These are phyloP conservation scores for Biscogniauxia mediterranea DNA, from an alignment of 2,329 filamentous ascomycete genomes.

Conservation along the genomic window DNA sequence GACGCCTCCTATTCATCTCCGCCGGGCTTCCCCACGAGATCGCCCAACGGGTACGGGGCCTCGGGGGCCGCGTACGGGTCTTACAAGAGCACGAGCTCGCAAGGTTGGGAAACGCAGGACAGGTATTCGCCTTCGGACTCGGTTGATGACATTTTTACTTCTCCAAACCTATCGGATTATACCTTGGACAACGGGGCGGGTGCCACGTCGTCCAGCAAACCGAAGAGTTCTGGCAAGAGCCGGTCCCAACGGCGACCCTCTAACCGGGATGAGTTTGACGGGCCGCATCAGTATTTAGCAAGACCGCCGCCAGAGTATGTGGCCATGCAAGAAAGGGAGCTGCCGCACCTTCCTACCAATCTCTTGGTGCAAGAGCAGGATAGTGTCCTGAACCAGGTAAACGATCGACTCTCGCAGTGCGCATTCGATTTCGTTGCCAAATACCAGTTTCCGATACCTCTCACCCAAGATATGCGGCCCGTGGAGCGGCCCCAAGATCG, in stretches of 20 bases:
- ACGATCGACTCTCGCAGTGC: conserved; percentile 80
- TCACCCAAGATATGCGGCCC: conserved; percentile 78
- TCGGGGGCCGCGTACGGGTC: conserved; percentile 33
- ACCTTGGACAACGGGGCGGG: conserved; percentile 51
- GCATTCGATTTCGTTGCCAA: conserved; percentile 89
- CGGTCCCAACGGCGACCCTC: conserved; percentile 67
- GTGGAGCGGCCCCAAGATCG: conserved; percentile 35
- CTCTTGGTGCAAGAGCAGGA: conserved; percentile 83
- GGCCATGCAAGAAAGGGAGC: conserved; percentile 73
- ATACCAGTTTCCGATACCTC: conserved; percentile 84
- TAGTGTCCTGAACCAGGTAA: conserved; percentile 74
- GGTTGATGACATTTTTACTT: conserved; percentile 57
- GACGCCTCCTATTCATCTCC: conserved; percentile 40
- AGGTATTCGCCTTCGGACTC: conserved; percentile 58
- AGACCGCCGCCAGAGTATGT: conserved; percentile 69
- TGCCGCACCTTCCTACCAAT: conserved; percentile 80
- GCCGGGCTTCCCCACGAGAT: conserved; percentile 42
- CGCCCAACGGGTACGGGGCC: conserved; percentile 38
- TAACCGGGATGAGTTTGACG: conserved; percentile 87
- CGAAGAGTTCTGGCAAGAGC: conserved; percentile 47
- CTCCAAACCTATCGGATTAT: conserved; percentile 60
- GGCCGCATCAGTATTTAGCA: conserved; percentile 78
- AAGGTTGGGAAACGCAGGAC: conserved; percentile 47
- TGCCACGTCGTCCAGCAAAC: conserved; percentile 41
- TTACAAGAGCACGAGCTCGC: conserved; percentile 41